Evolutionary conservation across 164 flowering plant genomes (phyloP).

Genomic region (grape (Vitis vinifera)): DNA sequence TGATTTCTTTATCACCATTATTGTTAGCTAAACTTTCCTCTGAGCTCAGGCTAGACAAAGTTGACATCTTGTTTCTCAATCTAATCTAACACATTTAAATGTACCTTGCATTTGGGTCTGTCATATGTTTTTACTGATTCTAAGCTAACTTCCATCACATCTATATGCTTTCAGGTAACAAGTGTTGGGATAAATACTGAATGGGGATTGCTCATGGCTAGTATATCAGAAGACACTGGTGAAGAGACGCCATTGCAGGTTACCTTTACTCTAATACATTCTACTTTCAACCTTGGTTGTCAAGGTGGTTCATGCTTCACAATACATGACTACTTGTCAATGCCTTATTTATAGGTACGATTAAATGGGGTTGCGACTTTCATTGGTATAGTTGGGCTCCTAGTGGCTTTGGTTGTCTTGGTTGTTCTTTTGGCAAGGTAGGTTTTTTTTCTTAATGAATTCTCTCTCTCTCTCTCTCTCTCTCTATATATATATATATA

Average conservation of each 20-base stretch:
- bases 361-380: conserved; percentile 95
- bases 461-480: conserved; percentile 1
- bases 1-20: no score
- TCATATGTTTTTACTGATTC: background rate
- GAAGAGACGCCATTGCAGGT: conserved; percentile 99
- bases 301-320: background rate
- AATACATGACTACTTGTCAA: background rate
- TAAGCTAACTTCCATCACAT: background rate
- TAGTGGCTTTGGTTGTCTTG: conserved; percentile 70
- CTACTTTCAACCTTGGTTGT: background rate
- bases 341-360: conserved; percentile 61
- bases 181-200: conserved; percentile 95
- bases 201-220: conserved; percentile 98
- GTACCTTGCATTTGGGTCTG: background rate
- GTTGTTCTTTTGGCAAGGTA: conserved; percentile 77
- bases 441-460: background rate
- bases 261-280: background rate
- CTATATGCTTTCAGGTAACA: conserved; percentile 54
- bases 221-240: conserved; percentile 92
- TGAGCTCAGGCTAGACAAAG: no score
- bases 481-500: background rate
- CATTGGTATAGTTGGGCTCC: conserved; percentile 85
- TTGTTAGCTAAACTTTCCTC: no score
- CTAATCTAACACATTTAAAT: background rate
- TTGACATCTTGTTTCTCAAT: no score